A percentile compares a stretch with the other conserved stretches of the same genome.
Evolutionary conservation across 768 basidiomycete species (phyloP).

Genomic region (Tylopilus plumbeoviolaceoides): DNA sequence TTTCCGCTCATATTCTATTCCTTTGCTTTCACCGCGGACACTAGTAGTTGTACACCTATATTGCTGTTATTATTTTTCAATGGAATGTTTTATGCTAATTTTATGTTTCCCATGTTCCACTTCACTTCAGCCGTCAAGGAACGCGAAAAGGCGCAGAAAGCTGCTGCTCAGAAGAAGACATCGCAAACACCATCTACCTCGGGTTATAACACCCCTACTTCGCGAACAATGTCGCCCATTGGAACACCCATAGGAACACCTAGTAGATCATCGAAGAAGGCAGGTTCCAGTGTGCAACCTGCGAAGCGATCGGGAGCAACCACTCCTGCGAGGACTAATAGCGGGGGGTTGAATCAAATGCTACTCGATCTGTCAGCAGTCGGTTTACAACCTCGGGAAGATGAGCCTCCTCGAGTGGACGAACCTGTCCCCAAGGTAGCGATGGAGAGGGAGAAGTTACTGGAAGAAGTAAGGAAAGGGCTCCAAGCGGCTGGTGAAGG

Average conservation of each 20-base stretch:
- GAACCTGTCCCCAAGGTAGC: conserved; percentile 60
- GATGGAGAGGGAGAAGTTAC: conserved; percentile 72
- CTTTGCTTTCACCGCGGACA: conserved; percentile 12
- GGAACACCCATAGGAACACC: conserved; percentile 40
- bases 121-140: conserved; percentile 65
- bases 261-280: conserved; percentile 41
- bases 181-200: conserved; percentile 34
- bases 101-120: conserved; percentile 29
- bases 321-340: conserved; percentile 36
- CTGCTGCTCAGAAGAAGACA: conserved; percentile 41
- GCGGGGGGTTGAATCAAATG: conserved; percentile 45
- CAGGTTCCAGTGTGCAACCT: conserved; percentile 25
- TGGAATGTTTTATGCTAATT: conserved; percentile 37
- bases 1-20: conserved; percentile 10
- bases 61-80: conserved; percentile 29
- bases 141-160: conserved; percentile 70
- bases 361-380: conserved; percentile 72
- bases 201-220: conserved; percentile 36
- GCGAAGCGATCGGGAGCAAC: conserved; percentile 38
- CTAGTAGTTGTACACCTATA: conserved; percentile 28
- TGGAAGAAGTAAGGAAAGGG: conserved; percentile 69
- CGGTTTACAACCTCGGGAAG: conserved; percentile 54
- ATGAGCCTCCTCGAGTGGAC: conserved; percentile 32
- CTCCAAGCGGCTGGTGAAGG: conserved; percentile 45
- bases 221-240: conserved; percentile 41